Base-by-base conservation (phyloP, 2,329 filamentous ascomycete species). In the Ceratocystis papillata region DNA sequence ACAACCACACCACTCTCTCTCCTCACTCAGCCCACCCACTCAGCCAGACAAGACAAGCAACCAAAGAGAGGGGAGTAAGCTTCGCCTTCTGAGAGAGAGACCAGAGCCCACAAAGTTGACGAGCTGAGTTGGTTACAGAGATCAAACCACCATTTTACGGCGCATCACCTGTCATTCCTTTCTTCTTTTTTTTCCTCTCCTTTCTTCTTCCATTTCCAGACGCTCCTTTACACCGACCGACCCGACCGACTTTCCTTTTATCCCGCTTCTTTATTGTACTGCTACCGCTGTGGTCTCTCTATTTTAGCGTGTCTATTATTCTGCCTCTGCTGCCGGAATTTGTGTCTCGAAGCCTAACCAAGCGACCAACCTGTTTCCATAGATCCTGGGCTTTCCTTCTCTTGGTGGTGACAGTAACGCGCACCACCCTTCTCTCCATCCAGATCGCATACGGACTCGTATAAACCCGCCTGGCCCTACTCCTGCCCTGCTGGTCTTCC, bases 111-210 rank as follows among this genome's bases (percentile, higher is more conserved):
- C 8, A 12, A 53, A 20, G 33, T 37, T 37, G 33, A 53, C 48
- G 48, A 53, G 48, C 48, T 22, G 25, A 53, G 48, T 28, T 20
- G 48, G 48, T 53, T 20, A 22, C 20, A 20, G 20, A 53, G 22
- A 53, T 25, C 22, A 53, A 25, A 53, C 48, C 48, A 15, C 2
- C 46, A 22, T 50, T 25, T 25, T 50, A 12, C 20, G 22, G 46
- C 46, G 20, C 46, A 53, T 53, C 46, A 53, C 25, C 48, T 53
- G 48, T 53, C 48, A 53, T 53, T 53, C 48, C 48, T 53, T 53
- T 53, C 25, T 53, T 53, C 48, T 12, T 62, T 50, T 50, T 50
- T 10, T 50, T 50, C 22, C n/a, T 48, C 8, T 53, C 25, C 20
- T 17, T 53, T 53, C 20, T 28, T 15, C n/a, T 48, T 8, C 25